phyloP scores from a whole-genome alignment of 2,329 filamentous ascomycete species.

The Pseudogymnoascus destructans region DNA sequence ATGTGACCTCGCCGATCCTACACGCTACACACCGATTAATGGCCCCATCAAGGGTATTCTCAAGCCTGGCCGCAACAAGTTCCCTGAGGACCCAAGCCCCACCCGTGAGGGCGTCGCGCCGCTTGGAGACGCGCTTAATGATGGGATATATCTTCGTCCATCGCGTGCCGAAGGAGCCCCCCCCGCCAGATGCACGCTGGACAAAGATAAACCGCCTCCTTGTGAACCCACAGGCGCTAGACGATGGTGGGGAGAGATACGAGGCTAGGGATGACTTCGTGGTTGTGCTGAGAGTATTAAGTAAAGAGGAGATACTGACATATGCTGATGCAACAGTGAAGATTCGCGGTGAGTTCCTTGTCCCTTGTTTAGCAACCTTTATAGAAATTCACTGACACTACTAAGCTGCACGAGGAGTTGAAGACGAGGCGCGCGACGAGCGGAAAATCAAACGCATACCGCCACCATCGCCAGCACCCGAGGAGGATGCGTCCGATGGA shows the following conservation, averaged over 20 bases:
- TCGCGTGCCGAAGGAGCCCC: neutral
- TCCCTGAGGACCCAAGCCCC: slow-evolving; percentile 75
- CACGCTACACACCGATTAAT: neutral
- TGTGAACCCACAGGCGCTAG: slow-evolving; percentile 79
- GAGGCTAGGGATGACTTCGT: slow-evolving; percentile 86
- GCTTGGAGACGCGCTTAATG: slow-evolving; percentile 70
- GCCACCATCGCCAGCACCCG: neutral
- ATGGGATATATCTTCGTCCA: slow-evolving; percentile 39
- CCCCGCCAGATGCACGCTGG: slow-evolving; percentile 67
- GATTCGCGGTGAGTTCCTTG: slow-evolving; percentile 53
- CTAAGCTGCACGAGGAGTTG: neutral
- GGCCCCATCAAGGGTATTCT: slow-evolving; percentile 64
- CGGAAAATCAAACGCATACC: neutral
- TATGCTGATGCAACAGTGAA: slow-evolving; percentile 72
- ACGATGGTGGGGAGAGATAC: slow-evolving; percentile 73
- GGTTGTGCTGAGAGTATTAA: slow-evolving; percentile 78
- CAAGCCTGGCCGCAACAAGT: slow-evolving; percentile 66
- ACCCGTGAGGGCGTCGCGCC: slow-evolving; percentile 86
- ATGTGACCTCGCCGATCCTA: neutral
- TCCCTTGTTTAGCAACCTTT: neutral
- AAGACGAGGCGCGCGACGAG: neutral
- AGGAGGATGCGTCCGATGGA: neutral
- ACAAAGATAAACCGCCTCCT: slow-evolving; percentile 82
- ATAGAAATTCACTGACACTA: neutral
- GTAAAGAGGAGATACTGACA: slow-evolving; percentile 77